Base-by-base conservation (phyloP, 169 alveolate genomes). In the Plasmodium reichenowi region DNA sequence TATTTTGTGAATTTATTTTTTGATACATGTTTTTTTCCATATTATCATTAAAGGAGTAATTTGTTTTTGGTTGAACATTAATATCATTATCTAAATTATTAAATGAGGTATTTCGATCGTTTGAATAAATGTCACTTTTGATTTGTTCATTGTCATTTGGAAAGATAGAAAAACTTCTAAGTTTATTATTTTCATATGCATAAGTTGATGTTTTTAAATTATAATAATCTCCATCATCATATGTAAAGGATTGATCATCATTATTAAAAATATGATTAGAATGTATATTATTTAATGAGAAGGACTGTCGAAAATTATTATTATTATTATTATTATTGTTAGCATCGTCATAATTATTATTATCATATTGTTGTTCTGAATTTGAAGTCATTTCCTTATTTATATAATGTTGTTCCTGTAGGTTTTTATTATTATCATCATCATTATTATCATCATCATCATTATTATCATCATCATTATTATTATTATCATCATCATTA, bases 41-140 rank as follows among this genome's bases (percentile, higher is more conserved):
- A 59, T 74, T 50, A 12, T 74, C 62, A 17, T 6, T 74, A 63
- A 74, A 74, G 10, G 88, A 13, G 73, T 24, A 74, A 59, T 74
- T 74, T 32, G 12, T 59, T 48, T 74, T 74, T 48, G 59, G 47
- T 54, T 72, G 48, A 52, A 26, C 47, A 38, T 38, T 38, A 38
- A 38, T 38, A 38, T 38, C 10, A 0, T 38, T 38, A 38, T 38
- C 47, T 5, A 38, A 5, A 38, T 5, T 0, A 38, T 38, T 38
- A 38, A 0, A 38, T 38, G 47, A 38, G 2, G 47, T 5, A 38
- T 38, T 38, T 0, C 9, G 47, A 38, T 38, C 47, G 47, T 38
- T 38, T 38, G 47, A 38, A 38, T 38, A 38, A 38, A 38, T 38
- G 6, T 56, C 62, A 15, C 20, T 74, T 58, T 74, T 60, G 26